Conservation (phyloP, 2,329 filamentous ascomycete genomes). For the Daldinia sp. region DNA sequence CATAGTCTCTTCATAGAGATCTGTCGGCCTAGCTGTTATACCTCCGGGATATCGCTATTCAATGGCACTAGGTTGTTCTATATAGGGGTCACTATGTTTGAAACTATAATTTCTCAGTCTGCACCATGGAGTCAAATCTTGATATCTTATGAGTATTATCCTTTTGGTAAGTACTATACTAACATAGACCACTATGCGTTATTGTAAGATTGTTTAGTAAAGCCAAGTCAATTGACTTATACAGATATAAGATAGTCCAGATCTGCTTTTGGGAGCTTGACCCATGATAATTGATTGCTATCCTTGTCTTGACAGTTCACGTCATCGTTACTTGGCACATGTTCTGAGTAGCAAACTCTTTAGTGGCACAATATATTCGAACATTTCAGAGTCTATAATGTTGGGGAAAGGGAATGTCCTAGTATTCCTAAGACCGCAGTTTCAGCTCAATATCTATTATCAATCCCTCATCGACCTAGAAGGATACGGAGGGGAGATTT, state of each 20-base stretch:
- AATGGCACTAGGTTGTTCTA: no score
- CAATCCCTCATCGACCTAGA: not conserved
- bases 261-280: not conserved
- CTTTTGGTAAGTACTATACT: no score
- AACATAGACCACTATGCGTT: no score
- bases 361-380: not conserved
- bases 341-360: not conserved
- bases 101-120: no score
- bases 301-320: not conserved
- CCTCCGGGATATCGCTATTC: no score
- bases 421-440: not conserved
- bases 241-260: no score
- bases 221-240: no score
- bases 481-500: not conserved
- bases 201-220: no score
- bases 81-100: no score
- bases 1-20: not conserved
- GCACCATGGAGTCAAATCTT: no score
- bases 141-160: no score
- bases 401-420: not conserved
- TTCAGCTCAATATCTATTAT: not conserved
- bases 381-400: not conserved
- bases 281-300: no score
- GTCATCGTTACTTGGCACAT: not conserved
- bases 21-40: not conserved